These are phyloP conservation scores for Trebouxia gelatinosa DNA, from an alignment of 163 green algal species.

Conservation along the genomic window DNA sequence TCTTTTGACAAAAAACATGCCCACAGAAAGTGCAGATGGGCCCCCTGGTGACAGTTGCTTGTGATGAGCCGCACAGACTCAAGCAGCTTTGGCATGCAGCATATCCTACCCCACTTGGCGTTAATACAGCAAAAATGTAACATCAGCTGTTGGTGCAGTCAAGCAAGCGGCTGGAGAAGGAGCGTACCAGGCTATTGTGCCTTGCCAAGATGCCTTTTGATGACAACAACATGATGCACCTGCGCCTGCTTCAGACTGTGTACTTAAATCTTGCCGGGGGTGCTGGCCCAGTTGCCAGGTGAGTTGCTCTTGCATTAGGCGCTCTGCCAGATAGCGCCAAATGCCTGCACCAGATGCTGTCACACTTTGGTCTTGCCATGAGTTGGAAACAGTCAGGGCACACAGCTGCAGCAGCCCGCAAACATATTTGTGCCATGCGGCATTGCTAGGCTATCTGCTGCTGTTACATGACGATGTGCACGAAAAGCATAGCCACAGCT, in stretches of 20 bases:
- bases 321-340: not conserved
- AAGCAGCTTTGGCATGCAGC: too few species aligned
- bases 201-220: conserved; percentile 41
- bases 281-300: conserved; percentile 7
- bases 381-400: not conserved
- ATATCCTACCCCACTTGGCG: too few species aligned
- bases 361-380: not conserved
- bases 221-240: conserved; percentile 43
- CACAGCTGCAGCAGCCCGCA: too few species aligned
- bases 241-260: conserved; percentile 42
- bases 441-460: too few species aligned
- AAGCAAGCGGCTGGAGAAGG: conserved; percentile 17
- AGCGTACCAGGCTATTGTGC: conserved; percentile 38
- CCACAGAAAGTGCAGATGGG: too few species aligned
- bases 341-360: not conserved
- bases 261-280: conserved; percentile 46
- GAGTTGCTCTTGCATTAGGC: not conserved
- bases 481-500: too few species aligned
- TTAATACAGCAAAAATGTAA: too few species aligned
- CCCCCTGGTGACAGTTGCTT: too few species aligned
- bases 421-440: not conserved
- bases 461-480: too few species aligned
- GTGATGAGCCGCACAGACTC: too few species aligned
- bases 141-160: too few species aligned
- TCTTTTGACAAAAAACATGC: too few species aligned